phyloP scores from a whole-genome alignment of 1,284 basidiomycete species.

The Pterula multifida region DNA sequence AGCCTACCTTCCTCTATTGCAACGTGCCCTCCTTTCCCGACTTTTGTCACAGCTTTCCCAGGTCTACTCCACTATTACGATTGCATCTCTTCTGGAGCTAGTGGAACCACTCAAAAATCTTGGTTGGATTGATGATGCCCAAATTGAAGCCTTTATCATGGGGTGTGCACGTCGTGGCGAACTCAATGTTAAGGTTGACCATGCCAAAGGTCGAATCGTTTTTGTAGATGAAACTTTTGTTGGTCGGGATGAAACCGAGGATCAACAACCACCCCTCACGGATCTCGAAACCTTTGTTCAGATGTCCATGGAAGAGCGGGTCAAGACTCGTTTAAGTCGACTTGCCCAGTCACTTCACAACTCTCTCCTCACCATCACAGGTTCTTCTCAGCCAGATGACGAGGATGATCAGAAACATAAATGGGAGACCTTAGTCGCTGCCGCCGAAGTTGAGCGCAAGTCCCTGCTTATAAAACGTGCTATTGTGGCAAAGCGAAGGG shows the following conservation, averaged over 20 bases:
- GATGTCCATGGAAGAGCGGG: slow-evolving; percentile 56
- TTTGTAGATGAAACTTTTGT: slow-evolving; percentile 75
- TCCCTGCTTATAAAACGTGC: slow-evolving; percentile 67
- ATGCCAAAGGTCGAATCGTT: slow-evolving; percentile 75
- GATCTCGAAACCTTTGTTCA: slow-evolving; percentile 41
- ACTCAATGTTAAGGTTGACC: slow-evolving; percentile 83
- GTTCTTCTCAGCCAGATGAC: slow-evolving; percentile 23
- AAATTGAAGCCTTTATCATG: slow-evolving; percentile 89
- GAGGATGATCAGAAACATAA: slow-evolving; percentile 41
- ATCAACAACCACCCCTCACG: slow-evolving; percentile 20
- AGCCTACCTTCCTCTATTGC: slow-evolving; percentile 83
- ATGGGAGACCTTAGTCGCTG: slow-evolving; percentile 41
- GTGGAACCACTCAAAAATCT: slow-evolving; percentile 46
- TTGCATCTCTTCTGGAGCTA: slow-evolving; percentile 66
- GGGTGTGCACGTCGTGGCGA: slow-evolving; percentile 85
- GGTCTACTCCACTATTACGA: slow-evolving; percentile 86
- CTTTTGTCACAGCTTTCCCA: slow-evolving; percentile 92
- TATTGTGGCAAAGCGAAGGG: slow-evolving; percentile 78
- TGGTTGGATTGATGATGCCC: slow-evolving; percentile 37
- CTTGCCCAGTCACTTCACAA: slow-evolving; percentile 68
- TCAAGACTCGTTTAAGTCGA: slow-evolving; percentile 65
- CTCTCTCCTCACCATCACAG: slow-evolving; percentile 44
- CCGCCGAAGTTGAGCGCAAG: slow-evolving; percentile 64
- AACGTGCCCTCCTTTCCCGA: slow-evolving; percentile 86
- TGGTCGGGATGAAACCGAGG: slow-evolving; percentile 28